Evolutionary conservation across 2,329 filamentous ascomycete species (phyloP).

Genomic region (Cladophialophora bantiana): DNA sequence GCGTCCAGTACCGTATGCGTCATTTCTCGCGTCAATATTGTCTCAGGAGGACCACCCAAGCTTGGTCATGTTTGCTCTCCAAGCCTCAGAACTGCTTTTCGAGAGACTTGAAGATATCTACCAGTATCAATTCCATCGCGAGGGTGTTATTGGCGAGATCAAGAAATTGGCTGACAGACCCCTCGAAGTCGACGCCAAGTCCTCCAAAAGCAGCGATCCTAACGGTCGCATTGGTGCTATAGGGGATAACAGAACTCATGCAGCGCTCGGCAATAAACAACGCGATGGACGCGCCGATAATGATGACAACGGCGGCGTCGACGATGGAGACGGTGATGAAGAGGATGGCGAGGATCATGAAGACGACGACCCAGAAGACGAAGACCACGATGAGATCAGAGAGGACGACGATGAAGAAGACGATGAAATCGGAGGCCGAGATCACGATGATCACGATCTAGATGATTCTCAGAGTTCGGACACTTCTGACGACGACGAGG

Average conservation of each 20-base stretch:
- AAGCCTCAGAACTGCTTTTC: constrained; percentile 87
- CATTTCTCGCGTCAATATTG: constrained; percentile 91
- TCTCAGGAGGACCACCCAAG: constrained; percentile 93
- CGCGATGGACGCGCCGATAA: background rate
- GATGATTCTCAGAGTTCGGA: constrained; percentile 74
- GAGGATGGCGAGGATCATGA: constrained; percentile 64
- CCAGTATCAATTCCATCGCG: constrained; percentile 94
- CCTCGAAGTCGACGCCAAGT: constrained; percentile 21
- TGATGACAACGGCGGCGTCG: constrained; percentile 43
- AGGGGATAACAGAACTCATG: background rate
- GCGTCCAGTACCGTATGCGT: constrained; percentile 89
- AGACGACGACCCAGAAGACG: constrained; percentile 55
- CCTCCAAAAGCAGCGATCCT: constrained; percentile 40
- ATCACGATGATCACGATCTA: constrained; percentile 61
- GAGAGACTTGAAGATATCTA: constrained; percentile 86
- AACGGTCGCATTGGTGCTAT: constrained; percentile 42
- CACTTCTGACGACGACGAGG: constrained; percentile 54
- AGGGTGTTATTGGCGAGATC: constrained; percentile 93
- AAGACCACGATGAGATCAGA: constrained; percentile 54
- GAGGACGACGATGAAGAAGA: constrained; percentile 55
- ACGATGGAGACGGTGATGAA: constrained; percentile 58
- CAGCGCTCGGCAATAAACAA: background rate
- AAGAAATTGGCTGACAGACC: constrained; percentile 71
- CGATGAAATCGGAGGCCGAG: constrained; percentile 62
- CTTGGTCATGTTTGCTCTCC: constrained; percentile 83